Conservation (phyloP, 148 eudicot genomes). For the Drosera capensis region DNA sequence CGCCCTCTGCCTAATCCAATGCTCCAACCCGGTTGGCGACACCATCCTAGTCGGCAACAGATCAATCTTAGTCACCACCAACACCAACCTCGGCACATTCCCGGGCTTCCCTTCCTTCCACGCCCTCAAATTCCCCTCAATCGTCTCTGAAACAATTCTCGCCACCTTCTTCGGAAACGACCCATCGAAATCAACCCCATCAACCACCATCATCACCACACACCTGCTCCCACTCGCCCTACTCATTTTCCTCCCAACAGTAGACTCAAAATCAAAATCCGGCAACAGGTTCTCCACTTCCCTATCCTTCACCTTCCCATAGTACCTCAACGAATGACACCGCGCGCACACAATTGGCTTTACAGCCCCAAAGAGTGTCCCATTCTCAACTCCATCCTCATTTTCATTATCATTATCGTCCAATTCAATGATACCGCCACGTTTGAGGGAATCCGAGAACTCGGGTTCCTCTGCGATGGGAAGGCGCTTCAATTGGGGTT, state of each 20-base stretch:
- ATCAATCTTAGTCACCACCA: constrained; percentile 86
- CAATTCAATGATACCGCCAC: constrained; percentile 32
- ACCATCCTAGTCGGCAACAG: constrained; percentile 60
- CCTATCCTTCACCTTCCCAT: constrained; percentile 62
- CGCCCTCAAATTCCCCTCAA: constrained; percentile 42
- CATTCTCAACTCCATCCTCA: no score
- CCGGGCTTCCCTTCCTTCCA: constrained; percentile 97
- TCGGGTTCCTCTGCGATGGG: constrained; percentile 46
- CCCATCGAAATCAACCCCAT: constrained; percentile 80
- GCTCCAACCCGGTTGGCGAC: constrained; percentile 77
- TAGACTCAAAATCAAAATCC: constrained; percentile 87
- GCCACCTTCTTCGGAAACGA: constrained; percentile 75
- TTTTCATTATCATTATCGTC: no score
- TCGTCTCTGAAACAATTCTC: constrained; percentile 42
- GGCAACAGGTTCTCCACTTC: constrained; percentile 70
- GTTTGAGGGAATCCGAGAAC: constrained; percentile 40
- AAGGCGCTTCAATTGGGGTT: constrained; percentile 17
- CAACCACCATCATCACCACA: constrained; percentile 81
- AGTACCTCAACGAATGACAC: constrained; percentile 72
- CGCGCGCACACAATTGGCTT: constrained; percentile 64
- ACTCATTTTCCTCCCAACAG: constrained; percentile 71
- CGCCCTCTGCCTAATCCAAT: constrained; percentile 82
- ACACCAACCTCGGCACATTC: constrained; percentile 69
- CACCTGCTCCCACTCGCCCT: constrained; percentile 48
- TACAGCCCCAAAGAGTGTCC: constrained; percentile 9